Conservation (phyloP, 2,329 filamentous ascomycete genomes). For the Trichoderma citrinoviride region DNA sequence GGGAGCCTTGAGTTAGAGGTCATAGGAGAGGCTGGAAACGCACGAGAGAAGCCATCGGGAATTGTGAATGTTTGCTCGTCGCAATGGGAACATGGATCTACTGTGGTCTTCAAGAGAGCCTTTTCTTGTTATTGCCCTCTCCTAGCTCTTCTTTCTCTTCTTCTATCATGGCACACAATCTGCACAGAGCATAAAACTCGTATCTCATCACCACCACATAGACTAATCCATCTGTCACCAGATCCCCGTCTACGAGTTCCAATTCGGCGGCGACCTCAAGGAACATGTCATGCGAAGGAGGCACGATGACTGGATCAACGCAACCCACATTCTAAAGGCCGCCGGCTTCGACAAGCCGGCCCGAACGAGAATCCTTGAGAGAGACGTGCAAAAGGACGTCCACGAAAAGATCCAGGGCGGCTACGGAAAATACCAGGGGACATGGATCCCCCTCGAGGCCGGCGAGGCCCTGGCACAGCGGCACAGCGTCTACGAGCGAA, state of each 20-base stretch:
- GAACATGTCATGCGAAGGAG: conserved; percentile 95
- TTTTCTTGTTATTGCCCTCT: background rate
- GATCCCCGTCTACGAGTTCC: conserved; percentile 94
- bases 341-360: conserved; percentile 97
- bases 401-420: conserved; percentile 98
- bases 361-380: conserved; percentile 88
- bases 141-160: background rate
- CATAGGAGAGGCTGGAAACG: background rate
- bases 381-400: conserved; percentile 92
- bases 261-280: conserved; percentile 73
- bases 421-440: conserved; percentile 98
- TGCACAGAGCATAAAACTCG: no score
- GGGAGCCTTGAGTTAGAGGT: background rate
- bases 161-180: no score
- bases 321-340: conserved; percentile 97
- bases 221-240: conserved; percentile 37
- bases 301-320: conserved; percentile 96
- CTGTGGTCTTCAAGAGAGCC: background rate
- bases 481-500: conserved; percentile 80
- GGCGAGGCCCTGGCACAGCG: conserved; percentile 80
- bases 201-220: background rate
- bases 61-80: background rate
- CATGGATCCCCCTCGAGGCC: conserved; percentile 87
- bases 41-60: background rate
- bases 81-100: background rate